A percentile compares a stretch with the other conserved stretches of the same genome.
phyloP scores from a whole-genome alignment of 441 rosid genomes.

The Aquilaria agallochum region DNA sequence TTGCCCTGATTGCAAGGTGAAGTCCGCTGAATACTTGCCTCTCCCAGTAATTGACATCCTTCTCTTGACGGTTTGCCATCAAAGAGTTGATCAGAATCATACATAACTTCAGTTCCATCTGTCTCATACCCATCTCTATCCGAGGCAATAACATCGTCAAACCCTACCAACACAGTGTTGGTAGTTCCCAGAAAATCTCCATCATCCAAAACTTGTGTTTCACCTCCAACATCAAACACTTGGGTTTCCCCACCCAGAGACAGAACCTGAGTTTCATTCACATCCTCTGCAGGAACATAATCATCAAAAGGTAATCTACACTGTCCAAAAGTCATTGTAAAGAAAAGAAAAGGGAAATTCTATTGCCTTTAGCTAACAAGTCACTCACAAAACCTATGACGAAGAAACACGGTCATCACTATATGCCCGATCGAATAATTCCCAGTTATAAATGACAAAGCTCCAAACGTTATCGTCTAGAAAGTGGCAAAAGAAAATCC shows the following conservation, averaged over 20 bases:
- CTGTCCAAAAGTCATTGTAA: slow-evolving; percentile 13
- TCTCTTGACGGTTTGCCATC: slow-evolving; percentile 25
- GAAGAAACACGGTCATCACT: no score
- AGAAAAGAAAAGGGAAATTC: slow-evolving; percentile 16
- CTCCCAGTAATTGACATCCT: slow-evolving; percentile 13
- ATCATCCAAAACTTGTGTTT: slow-evolving; percentile 36
- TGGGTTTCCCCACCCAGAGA: slow-evolving; percentile 43
- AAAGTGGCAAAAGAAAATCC: neutral
- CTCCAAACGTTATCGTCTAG: slow-evolving; percentile 3
- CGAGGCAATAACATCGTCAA: slow-evolving; percentile 14
- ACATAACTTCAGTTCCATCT: slow-evolving; percentile 37
- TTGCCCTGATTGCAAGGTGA: slow-evolving; percentile 9
- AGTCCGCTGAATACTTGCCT: slow-evolving; percentile 12
- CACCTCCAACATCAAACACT: slow-evolving; percentile 25
- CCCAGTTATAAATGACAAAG: neutral
- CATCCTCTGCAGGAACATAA: slow-evolving; percentile 30
- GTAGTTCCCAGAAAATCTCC: slow-evolving; percentile 17
- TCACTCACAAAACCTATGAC: slow-evolving; percentile 19
- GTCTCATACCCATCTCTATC: slow-evolving; percentile 41
- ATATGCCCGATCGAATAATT: no score
- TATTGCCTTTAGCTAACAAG: slow-evolving; percentile 13
- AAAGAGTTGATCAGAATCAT: slow-evolving; percentile 24
- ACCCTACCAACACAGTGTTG: slow-evolving; percentile 33
- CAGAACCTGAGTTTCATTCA: slow-evolving; percentile 54
- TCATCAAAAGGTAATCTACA: slow-evolving; percentile 12